Evolutionary conservation across 164 flowering plant genomes (phyloP).

Genomic region (Buxus sempervirens): DNA sequence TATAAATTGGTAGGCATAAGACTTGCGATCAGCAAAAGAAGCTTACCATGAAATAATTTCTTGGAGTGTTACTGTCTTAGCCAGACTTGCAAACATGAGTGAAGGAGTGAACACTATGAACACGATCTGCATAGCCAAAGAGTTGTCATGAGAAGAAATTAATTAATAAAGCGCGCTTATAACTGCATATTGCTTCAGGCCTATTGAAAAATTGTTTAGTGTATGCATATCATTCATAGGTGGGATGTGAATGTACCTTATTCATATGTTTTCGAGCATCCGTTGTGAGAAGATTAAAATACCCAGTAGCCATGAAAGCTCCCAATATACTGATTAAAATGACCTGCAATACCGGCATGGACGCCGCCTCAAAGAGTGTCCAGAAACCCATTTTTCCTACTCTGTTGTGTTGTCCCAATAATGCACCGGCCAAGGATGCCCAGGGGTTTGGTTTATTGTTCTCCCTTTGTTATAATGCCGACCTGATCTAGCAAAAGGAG

Average conservation of each 20-base stretch:
- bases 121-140: constrained; percentile 58
- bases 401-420: no score
- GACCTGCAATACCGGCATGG: constrained; percentile 73
- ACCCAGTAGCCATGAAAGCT: constrained; percentile 64
- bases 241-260: no score
- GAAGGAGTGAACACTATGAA: constrained; percentile 78
- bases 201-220: no score
- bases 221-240: no score
- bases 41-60: constrained; percentile 87
- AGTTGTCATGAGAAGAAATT: background rate
- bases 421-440: background rate
- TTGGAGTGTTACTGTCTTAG: constrained; percentile 68
- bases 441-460: background rate
- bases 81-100: constrained; percentile 74
- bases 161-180: no score
- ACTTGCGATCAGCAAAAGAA: background rate
- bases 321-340: constrained; percentile 66
- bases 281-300: constrained; percentile 50
- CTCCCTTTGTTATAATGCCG: background rate
- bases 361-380: constrained; percentile 64
- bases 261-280: constrained; percentile 66
- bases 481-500: no score
- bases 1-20: no score
- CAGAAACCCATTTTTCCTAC: constrained; percentile 62
- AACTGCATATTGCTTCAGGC: background rate